Evolutionary conservation across 495 filamentous ascomycete species (phyloP), one percentile per base, ranked within the genome.

Genomic region (Pseudoneurospora amorphoporcata): DNA sequence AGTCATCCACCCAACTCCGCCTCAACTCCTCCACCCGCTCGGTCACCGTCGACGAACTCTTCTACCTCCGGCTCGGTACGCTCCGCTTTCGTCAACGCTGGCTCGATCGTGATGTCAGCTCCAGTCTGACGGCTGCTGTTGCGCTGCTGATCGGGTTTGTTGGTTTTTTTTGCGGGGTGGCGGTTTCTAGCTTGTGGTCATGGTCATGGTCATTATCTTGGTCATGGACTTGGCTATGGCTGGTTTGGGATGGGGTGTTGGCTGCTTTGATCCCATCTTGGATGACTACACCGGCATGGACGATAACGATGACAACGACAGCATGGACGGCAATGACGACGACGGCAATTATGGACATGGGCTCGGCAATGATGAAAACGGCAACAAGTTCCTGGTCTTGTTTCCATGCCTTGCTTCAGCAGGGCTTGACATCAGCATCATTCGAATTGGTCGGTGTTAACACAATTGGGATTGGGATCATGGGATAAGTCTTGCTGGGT

Each of bases 41-140:
- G 42, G 71, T 68, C 39, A 75, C 38, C 32, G 71, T 40, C n/a
- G 68, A 53, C 8, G 79, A 80, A 70, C 9, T 80, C 7, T 79
- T 79, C 40, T 69, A 77, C 72, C 76, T 80, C 75, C 73, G 77
- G 23, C 53, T 80, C 38, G 75, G 75, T 45, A 32, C 19, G 58
- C 41, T 80, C 14, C 65, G 69, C 14, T 47, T 80, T 4, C 72
- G 75, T 3, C 79, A 77, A 61, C 37, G 71, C 17, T 80, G 79
- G 79, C 40, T 80, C 39, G 73, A 76, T 3, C 39, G 73, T 8
- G 76, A 76, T 12, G 72, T 77, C 32, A 77, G 74, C n/a, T 38
- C 70, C 8, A 73, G 71, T 7, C 23, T 79, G 39, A 77, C 77
- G 70, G 68, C 32, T 2, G 74, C 72, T 0, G 75, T 76, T 0